Conservation (phyloP, 2,329 filamentous ascomycete species). For the Fusarium algeriense region DNA sequence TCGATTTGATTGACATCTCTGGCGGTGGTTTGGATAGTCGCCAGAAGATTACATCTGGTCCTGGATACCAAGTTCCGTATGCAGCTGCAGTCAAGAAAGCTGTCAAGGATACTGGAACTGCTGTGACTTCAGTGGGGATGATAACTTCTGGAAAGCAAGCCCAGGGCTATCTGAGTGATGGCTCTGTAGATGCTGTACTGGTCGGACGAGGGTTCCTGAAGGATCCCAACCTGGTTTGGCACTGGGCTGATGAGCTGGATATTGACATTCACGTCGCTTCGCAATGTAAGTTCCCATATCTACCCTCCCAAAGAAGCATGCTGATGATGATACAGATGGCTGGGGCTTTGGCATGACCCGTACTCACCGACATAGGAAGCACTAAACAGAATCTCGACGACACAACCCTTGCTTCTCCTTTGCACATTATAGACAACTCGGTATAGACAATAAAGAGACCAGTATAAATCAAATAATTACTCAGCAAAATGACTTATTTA, state of each 20-base stretch:
- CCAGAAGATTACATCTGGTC: constrained; percentile 68
- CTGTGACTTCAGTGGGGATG: constrained; percentile 59
- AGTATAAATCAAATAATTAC: neutral
- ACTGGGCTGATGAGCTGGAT: constrained; percentile 65
- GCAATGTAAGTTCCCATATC: constrained; percentile 42
- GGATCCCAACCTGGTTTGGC: constrained; percentile 65
- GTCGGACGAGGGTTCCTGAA: constrained; percentile 66
- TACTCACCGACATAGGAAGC: constrained; percentile 41
- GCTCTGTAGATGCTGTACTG: constrained; percentile 60
- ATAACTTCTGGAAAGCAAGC: constrained; percentile 60
- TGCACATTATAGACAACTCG: neutral
- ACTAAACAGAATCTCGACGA: constrained; percentile 7
- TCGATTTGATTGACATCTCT: constrained; percentile 80
- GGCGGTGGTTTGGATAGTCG: constrained; percentile 72
- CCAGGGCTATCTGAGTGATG: constrained; percentile 58
- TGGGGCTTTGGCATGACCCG: constrained; percentile 46
- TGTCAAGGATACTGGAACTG: constrained; percentile 66
- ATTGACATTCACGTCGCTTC: constrained; percentile 59
- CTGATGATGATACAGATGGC: constrained; percentile 36
- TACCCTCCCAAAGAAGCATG: neutral
- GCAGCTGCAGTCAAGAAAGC: constrained; percentile 75
- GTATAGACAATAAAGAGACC: neutral
- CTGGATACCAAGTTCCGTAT: constrained; percentile 77
- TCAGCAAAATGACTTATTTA: neutral
- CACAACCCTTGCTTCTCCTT: rapidly evolving